Percentiles rank a stretch among this genome's conserved stretches.
Conservation (phyloP, 768 basidiomycete genomes). For the Mycena belliarum region DNA sequence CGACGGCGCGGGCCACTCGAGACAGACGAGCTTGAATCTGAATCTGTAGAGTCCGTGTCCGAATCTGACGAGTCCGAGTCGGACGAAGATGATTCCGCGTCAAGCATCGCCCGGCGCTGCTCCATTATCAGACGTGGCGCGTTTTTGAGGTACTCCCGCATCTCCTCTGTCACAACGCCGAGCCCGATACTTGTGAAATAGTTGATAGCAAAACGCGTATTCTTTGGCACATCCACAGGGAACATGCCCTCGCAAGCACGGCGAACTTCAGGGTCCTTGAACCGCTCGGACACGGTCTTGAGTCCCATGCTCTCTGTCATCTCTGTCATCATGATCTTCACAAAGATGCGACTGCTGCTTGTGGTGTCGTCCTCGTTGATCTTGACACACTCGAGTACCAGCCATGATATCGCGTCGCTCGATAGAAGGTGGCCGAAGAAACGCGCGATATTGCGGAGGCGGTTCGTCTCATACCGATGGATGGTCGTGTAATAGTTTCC, state of each 20-base stretch:
- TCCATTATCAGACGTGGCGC: constrained; percentile 93
- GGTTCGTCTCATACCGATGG: constrained; percentile 98
- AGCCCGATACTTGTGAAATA: constrained; percentile 96
- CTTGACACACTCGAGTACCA: constrained; percentile 78
- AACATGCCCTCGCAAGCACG: constrained; percentile 81
- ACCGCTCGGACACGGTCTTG: constrained; percentile 82
- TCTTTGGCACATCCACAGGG: constrained; percentile 94
- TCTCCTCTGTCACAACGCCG: constrained; percentile 89
- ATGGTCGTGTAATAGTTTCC: constrained; percentile 91
- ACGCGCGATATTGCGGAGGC: constrained; percentile 93
- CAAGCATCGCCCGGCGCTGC: constrained; percentile 85
- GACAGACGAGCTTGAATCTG: constrained; percentile 24
- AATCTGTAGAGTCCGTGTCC: constrained; percentile 17
- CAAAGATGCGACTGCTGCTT: constrained; percentile 91
- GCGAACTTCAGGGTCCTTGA: constrained; percentile 84
- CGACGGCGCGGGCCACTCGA: constrained; percentile 22
- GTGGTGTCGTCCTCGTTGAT: constrained; percentile 99
- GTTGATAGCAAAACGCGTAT: constrained; percentile 95
- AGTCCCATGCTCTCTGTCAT: constrained; percentile 94
- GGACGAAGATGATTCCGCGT: constrained; percentile 53
- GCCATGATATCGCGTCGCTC: constrained; percentile 89
- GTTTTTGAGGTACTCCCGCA: constrained; percentile 97
- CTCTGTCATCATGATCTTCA: constrained; percentile 96
- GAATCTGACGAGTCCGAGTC: constrained; percentile 36
- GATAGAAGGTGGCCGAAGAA: constrained; percentile 94